phyloP scores from a whole-genome alignment of 208 protist genomes.

The Acanthamoeba triangularis region DNA sequence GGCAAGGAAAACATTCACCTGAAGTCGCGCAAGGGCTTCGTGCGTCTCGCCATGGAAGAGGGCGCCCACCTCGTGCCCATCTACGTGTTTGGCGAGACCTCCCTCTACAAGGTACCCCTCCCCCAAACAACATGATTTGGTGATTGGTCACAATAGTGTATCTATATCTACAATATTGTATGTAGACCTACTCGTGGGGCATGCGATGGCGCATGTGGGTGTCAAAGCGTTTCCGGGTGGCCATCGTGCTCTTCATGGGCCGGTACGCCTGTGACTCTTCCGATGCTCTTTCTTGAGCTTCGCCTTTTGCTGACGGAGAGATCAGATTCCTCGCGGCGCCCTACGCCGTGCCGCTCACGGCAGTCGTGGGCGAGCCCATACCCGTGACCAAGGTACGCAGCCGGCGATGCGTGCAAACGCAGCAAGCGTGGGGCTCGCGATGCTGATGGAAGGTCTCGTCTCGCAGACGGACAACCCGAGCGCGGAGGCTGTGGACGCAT shows the following conservation, averaged over 20 bases:
- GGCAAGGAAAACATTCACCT: slow-evolving; percentile 29
- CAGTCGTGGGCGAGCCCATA: slow-evolving; percentile 26
- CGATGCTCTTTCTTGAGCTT: not conserved
- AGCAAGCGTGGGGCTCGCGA: too few species aligned
- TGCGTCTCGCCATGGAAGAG: slow-evolving; percentile 19
- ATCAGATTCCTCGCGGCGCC: slow-evolving; percentile 24
- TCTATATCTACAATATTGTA: too few species aligned
- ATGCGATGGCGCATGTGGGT: slow-evolving; percentile 41
- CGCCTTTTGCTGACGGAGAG: not conserved
- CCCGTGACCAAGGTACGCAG: not conserved
- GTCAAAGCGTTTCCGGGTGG: slow-evolving; percentile 6
- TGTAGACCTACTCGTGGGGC: slow-evolving; percentile 21
- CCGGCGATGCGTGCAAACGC: too few species aligned
- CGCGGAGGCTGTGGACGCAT: not conserved
- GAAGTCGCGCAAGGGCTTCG: slow-evolving; percentile 44
- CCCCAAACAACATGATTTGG: too few species aligned
- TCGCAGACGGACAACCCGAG: slow-evolving; percentile 54
- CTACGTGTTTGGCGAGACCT: slow-evolving; percentile 66
- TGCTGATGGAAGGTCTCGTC: too few species aligned
- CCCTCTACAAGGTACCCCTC: slow-evolving; percentile 65
- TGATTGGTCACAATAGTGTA: too few species aligned
- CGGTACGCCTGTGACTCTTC: not conserved
- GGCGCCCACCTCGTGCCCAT: slow-evolving; percentile 22
- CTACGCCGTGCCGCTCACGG: slow-evolving; percentile 41
- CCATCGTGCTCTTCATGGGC: not conserved